Conservation (phyloP, 2,329 filamentous ascomycete genomes). For the Rasamsonia emersonii region DNA sequence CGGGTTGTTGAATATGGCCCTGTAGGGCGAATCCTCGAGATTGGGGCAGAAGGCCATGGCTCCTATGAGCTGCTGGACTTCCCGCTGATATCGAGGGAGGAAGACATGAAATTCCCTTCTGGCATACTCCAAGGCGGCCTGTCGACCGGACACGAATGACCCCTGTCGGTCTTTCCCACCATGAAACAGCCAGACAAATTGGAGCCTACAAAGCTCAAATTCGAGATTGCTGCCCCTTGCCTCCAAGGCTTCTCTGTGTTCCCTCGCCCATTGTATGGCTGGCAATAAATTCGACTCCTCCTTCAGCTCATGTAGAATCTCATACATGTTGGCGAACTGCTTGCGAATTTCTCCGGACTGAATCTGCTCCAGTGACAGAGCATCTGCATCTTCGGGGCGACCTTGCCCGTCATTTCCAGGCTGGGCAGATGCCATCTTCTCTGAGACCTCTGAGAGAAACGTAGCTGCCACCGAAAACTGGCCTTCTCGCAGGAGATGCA, state of each 20-base stretch:
- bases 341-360: conserved; percentile 63
- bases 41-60: conserved; percentile 75
- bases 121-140: conserved; percentile 65
- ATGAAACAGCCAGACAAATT: conserved; percentile 82
- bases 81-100: conserved; percentile 61
- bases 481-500: conserved; percentile 92
- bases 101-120: conserved; percentile 66
- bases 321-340: conserved; percentile 84
- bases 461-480: conserved; percentile 81
- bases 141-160: conserved; percentile 20
- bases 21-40: conserved; percentile 68
- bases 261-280: conserved; percentile 78
- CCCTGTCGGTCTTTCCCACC: conserved; percentile 51
- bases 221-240: conserved; percentile 83
- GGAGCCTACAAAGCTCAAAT: conserved; percentile 84
- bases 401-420: conserved; percentile 20
- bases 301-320: conserved; percentile 71
- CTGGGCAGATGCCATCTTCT: conserved; percentile 33
- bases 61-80: conserved; percentile 72
- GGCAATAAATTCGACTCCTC: conserved; percentile 62
- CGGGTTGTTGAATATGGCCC: conserved; percentile 64
- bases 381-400: conserved; percentile 30
- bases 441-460: conserved; percentile 65
- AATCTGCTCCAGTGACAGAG: conserved; percentile 47
- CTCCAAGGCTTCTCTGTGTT: conserved; percentile 64